A percentile compares a stretch with the other conserved stretches of the same genome.
These are phyloP conservation scores for Aspergillus saccharolyticus DNA, from an alignment of 495 filamentous ascomycete genomes.

Conservation along the genomic window DNA sequence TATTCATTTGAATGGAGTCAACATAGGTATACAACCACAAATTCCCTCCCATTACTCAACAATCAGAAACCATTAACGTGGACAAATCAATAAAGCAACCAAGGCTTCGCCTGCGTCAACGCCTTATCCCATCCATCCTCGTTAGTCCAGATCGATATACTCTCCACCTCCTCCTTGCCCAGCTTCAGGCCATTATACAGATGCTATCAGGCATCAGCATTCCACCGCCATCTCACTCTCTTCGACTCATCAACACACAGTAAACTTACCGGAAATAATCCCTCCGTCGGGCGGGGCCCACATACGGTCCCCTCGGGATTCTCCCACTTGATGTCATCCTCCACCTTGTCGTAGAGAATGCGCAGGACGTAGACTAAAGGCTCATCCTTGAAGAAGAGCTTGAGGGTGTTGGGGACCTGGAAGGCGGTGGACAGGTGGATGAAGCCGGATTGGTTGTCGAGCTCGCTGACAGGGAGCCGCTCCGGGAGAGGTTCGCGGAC, in stretches of 20 bases:
- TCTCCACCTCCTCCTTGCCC: constrained; percentile 41
- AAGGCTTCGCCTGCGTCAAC: constrained; percentile 33
- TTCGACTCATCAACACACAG: no score
- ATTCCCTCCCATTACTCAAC: no score
- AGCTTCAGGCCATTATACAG: constrained; percentile 43
- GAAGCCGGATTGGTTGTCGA: constrained; percentile 37
- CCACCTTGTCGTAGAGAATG: constrained; percentile 61
- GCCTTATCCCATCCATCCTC: constrained; percentile 42
- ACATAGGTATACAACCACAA: no score
- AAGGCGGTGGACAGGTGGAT: constrained; percentile 40
- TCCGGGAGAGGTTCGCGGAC: constrained; percentile 42
- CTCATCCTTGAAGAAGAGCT: constrained; percentile 71
- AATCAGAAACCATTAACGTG: no score
- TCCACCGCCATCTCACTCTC: no score
- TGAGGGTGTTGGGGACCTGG: constrained; percentile 40
- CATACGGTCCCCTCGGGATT: constrained; percentile 38
- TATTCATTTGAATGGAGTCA: no score
- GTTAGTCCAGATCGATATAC: constrained; percentile 41
- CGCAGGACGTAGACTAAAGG: constrained; percentile 70
- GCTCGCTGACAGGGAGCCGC: constrained; percentile 36
- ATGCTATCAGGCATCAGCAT: constrained; percentile 23
- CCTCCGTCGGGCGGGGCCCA: constrained; percentile 37
- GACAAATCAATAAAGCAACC: constrained; percentile 31
- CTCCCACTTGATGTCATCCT: constrained; percentile 36
- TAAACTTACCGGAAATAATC: constrained; percentile 42